Evolutionary conservation across 1,284 basidiomycete species (phyloP).

Genomic region (Meripilus lineatus): DNA sequence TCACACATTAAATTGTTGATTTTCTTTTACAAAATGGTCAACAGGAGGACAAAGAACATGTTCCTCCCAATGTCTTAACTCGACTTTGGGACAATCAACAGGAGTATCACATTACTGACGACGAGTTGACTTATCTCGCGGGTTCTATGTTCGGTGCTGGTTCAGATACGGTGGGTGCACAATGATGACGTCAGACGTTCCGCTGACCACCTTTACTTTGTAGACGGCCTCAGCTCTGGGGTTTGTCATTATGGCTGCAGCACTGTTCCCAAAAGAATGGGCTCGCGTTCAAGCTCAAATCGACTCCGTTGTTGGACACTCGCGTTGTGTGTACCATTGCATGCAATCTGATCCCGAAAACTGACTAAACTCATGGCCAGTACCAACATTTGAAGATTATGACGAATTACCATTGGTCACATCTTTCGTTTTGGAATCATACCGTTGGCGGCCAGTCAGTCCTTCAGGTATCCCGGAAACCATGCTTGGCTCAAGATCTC

Average conservation of each 20-base stretch:
- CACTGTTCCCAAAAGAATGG: slow-evolving; percentile 52
- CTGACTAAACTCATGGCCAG: slow-evolving; percentile 29
- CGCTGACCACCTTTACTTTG: background rate
- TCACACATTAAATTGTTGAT: too few relatives aligned
- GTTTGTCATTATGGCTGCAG: slow-evolving; percentile 57
- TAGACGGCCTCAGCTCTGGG: slow-evolving; percentile 54
- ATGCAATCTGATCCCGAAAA: background rate
- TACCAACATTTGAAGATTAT: slow-evolving; percentile 48
- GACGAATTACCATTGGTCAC: slow-evolving; percentile 47
- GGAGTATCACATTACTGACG: slow-evolving; percentile 43
- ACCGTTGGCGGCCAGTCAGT: slow-evolving; percentile 43
- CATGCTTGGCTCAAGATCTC: too few relatives aligned
- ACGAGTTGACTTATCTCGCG: slow-evolving; percentile 55
- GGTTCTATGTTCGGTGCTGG: slow-evolving; percentile 65
- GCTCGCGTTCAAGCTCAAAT: slow-evolving; percentile 54
- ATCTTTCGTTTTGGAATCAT: slow-evolving; percentile 58
- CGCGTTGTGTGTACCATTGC: slow-evolving; percentile 35
- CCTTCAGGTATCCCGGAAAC: too few relatives aligned
- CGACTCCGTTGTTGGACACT: slow-evolving; percentile 51
- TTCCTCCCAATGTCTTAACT: slow-evolving; percentile 46
- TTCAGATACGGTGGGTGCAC: slow-evolving; percentile 43
- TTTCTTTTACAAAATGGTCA: too few relatives aligned
- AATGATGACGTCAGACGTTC: background rate
- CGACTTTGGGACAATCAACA: slow-evolving; percentile 51
- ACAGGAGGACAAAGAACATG: slow-evolving; percentile 25